These are phyloP conservation scores for Antitrichia curtipendula DNA, from an alignment of 225 moss, liverwort and hornwort genomes.

Conservation along the genomic window DNA sequence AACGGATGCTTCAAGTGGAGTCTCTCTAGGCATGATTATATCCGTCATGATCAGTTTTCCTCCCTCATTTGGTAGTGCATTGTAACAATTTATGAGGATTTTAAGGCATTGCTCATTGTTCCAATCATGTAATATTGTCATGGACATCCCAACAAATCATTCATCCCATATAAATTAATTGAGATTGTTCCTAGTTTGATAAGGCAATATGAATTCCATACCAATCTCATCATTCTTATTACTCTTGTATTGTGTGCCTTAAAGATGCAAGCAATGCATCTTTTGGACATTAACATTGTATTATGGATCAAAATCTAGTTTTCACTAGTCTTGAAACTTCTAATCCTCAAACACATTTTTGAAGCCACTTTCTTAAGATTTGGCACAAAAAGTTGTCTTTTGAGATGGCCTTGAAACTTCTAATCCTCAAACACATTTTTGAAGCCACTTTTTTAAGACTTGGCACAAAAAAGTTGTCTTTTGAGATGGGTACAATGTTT, in stretches of 20 bases:
- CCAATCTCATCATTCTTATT: not conserved
- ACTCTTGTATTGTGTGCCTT: not conserved
- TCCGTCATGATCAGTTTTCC: not conserved
- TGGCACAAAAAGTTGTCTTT: too few species aligned
- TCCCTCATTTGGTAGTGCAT: not conserved
- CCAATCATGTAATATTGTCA: not conserved
- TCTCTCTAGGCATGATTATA: not conserved
- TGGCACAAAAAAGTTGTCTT: not conserved
- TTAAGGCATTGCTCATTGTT: not conserved
- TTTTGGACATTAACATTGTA: too few species aligned
- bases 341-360: not conserved
- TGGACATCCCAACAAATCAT: not conserved
- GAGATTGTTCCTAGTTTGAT: too few species aligned
- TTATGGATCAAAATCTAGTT: not conserved
- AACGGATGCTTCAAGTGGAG: not conserved
- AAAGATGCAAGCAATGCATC: too few species aligned
- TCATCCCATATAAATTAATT: not conserved
- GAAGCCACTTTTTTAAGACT: not conserved
- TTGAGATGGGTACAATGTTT: not conserved
- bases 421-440: too few species aligned
- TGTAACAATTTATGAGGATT: not conserved
- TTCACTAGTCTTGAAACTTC: not conserved
- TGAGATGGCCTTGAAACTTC: too few species aligned
- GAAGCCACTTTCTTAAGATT: too few species aligned
- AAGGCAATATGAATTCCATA: not conserved